A percentile compares a stretch with the other conserved stretches of the same genome.
These are phyloP conservation scores for Plantago rigida DNA, from an alignment of 305 asterid species.

Conservation along the genomic window DNA sequence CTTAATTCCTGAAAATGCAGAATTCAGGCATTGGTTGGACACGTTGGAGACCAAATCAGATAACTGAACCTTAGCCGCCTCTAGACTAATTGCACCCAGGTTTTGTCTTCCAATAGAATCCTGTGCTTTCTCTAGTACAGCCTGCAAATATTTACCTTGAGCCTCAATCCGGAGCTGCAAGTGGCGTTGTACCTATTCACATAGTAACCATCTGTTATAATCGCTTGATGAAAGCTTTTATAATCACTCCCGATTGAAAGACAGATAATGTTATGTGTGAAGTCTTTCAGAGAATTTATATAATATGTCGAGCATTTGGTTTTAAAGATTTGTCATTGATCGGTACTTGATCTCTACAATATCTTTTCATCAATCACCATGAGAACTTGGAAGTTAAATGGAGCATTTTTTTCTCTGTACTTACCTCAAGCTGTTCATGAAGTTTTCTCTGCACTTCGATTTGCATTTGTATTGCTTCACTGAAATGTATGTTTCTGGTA, in stretches of 20 bases:
- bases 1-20: constrained; percentile 54
- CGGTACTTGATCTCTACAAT: background rate
- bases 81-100: constrained; percentile 54
- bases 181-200: constrained; percentile 74
- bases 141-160: constrained; percentile 80
- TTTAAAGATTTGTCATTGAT: no score
- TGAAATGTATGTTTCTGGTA: constrained; percentile 60
- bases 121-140: constrained; percentile 87
- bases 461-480: constrained; percentile 85
- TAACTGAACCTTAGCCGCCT: constrained; percentile 71
- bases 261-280: background rate
- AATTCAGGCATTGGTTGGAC: constrained; percentile 68
- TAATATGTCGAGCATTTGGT: background rate
- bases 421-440: constrained; percentile 90
- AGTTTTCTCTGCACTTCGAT: constrained; percentile 80
- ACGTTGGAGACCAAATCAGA: constrained; percentile 72
- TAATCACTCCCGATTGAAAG: no score
- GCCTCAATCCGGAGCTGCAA: constrained; percentile 89
- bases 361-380: background rate
- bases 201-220: constrained; percentile 22
- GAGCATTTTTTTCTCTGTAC: background rate
- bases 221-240: constrained; percentile 7
- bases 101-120: constrained; percentile 79
- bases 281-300: no score
- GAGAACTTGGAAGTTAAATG: background rate